phyloP scores from a whole-genome alignment of 768 basidiomycete species.

The Boletales sp. region DNA sequence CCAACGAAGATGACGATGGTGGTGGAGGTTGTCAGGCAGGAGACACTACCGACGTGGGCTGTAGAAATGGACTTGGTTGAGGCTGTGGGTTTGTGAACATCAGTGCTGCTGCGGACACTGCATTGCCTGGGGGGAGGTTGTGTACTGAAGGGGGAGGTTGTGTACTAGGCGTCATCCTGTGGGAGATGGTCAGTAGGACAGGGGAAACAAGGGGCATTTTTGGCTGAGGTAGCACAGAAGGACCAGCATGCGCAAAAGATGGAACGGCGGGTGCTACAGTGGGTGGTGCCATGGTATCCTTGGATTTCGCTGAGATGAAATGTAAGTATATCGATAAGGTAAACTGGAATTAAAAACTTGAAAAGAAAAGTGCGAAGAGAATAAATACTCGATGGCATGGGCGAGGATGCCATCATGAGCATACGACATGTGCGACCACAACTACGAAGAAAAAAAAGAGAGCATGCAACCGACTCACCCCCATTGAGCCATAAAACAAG shows the following conservation, averaged over 20 bases:
- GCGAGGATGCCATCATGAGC: too few relatives aligned
- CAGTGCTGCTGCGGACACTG: slow-evolving; percentile 10
- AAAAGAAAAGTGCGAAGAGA: too few relatives aligned
- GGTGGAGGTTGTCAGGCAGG: slow-evolving; percentile 14
- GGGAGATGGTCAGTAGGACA: slow-evolving; percentile 7
- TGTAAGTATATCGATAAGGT: too few relatives aligned
- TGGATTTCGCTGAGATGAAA: slow-evolving; percentile 19
- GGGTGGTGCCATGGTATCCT: slow-evolving; percentile 11
- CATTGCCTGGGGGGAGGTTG: slow-evolving; percentile 23
- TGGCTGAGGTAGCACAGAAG: slow-evolving; percentile 6
- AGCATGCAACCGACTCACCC: slow-evolving; percentile 37
- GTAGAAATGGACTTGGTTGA: slow-evolving; percentile 29
- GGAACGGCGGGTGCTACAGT: slow-evolving; percentile 3
- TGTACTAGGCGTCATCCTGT: slow-evolving; percentile 32
- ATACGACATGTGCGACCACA: too few relatives aligned
- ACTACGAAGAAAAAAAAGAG: not conserved
- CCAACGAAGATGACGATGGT: slow-evolving; percentile 21
- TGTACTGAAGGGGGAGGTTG: too few relatives aligned
- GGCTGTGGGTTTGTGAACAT: slow-evolving; percentile 20
- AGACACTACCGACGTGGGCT: slow-evolving; percentile 14
- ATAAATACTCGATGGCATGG: too few relatives aligned
- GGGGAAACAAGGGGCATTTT: slow-evolving; percentile 18
- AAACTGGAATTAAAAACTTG: too few relatives aligned
- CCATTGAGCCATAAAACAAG: slow-evolving; percentile 75
- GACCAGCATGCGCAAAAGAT: slow-evolving; percentile 8